Conservation (phyloP, 2,329 filamentous ascomycete species). For the Curvularia verruculosa region DNA sequence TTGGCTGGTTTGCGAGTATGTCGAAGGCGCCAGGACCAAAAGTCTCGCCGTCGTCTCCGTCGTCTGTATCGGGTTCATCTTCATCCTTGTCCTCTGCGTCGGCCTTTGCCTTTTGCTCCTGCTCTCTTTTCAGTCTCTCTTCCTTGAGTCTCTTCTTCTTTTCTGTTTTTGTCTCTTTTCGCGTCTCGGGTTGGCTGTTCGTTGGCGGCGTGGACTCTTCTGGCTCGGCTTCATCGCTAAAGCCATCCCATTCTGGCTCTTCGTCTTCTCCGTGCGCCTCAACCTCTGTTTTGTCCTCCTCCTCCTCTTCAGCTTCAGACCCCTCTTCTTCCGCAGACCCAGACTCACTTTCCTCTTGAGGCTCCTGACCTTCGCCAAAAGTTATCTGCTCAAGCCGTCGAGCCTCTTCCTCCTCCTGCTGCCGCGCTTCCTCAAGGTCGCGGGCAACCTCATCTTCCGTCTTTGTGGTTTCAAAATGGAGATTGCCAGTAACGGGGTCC, state of each 20-base stretch:
- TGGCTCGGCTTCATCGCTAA: conserved; percentile 26
- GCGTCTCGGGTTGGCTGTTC: conserved; percentile 16
- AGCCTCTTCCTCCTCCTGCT: conserved; percentile 30
- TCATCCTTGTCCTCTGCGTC: conserved; percentile 17
- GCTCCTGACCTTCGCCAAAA: conserved; percentile 21
- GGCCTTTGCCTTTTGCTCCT: conserved; percentile 28
- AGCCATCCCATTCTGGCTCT: conserved; percentile 36
- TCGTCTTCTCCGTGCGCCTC: conserved; percentile 11
- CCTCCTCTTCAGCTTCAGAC: too few species aligned
- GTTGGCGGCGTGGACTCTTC: conserved; percentile 42
- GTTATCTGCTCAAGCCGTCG: conserved; percentile 31
- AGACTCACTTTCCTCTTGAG: conserved; percentile 4
- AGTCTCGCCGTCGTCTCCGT: conserved; percentile 33
- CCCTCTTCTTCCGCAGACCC: not conserved
- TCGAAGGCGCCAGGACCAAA: conserved; percentile 56
- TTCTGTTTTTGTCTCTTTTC: conserved; percentile 22
- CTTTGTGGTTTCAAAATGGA: conserved; percentile 50
- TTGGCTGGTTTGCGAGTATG: conserved; percentile 59
- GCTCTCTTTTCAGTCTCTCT: conserved; percentile 28
- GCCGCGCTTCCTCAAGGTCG: conserved; percentile 30
- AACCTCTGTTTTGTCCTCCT: not conserved
- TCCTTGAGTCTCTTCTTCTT: conserved; percentile 23
- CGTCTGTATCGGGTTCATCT: conserved; percentile 31
- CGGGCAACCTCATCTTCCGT: conserved; percentile 33
- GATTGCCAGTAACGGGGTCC: conserved; percentile 56